Base-by-base conservation (phyloP, 257 asterid genomes). In the Hygrophila difformis region DNA sequence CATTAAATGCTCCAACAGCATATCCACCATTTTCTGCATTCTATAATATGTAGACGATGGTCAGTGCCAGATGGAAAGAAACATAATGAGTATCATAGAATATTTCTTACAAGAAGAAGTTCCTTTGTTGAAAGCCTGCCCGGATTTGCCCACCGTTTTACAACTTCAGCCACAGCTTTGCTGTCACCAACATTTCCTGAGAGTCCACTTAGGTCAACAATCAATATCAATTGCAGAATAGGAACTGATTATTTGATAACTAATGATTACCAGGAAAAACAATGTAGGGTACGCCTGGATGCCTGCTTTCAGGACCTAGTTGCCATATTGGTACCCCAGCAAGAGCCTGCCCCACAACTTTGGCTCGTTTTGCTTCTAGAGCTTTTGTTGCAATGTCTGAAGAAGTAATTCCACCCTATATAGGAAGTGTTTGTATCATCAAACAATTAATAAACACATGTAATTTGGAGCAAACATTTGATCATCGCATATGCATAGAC, bases 301-400 rank as follows among this genome's bases (percentile, higher is more conserved):
- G 94, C 65, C 72, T 75, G 91, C 98, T 89, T 76, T 89, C 98
- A 33, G 88, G 79, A 44, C 98, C 94, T 39, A 89, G 77, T 74
- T 79, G 88, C 98, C 96, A 89, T 63, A 89, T 70, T 24, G 98
- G 98, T 56, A 89, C 79, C 44, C 98, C 98, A 57, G 93, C 82
- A 55, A 89, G 58, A 60, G 98, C 98, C 66, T 89, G 98, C 48
- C 98, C 98, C 15, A 85, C 78, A 58, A 89, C 50, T 70, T 77
- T 79, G 59, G 98, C 98, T 63, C 81, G 81, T 65, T 69, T 89
- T 44, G 88, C 98, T 64, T 70, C 94, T 56, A 89, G 70, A 49
- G 96, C 96, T 68, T 85, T 85, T 55, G 98, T 89, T 15, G 96
- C 98, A 53, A 89, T 77, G 67, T 89, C 98, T 29, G 98, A 89